Base-by-base conservation (phyloP, 2,329 filamentous ascomycete species). In the Orbilia blumenaviensis region DNA sequence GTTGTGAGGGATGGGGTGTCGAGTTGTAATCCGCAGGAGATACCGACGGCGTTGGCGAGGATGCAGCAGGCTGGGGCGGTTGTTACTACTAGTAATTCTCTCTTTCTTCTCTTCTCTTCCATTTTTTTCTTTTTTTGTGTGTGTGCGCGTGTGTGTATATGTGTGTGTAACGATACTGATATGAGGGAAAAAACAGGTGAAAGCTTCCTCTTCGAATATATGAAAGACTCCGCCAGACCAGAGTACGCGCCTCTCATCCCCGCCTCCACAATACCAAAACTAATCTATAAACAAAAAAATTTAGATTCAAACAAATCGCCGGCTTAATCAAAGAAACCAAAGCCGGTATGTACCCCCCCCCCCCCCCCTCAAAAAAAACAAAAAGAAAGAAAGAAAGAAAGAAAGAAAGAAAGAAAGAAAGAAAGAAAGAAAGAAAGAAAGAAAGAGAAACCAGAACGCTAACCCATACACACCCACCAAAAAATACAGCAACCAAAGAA, bases 1-100 rank as follows among this genome's bases (percentile, higher is more conserved):
- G 85, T 98, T 41, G 86, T 97, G 32, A 92, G 93, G 62, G 94
- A 98, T 83, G 94, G 89, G 32, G 94, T 98, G 44, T 94, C 91
- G 81, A 94, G 91, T 84, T 93, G 92, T 82, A 96, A 97, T 84
- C 84, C 85, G 16, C 89, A 92, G 81, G 94, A 98, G 84, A 87
- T 96, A 6, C 87, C 87, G 0, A 84, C 98, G 78, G 94, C 94
- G 52, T 84, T 98, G 74, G 90, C 88, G 21, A 84, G 94, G 77
- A 82, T 98, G 84, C 86, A 92, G 79, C 86, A 87, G 79, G 93
- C 91, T 79, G 94, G 94, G 0, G 92, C 90, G 36, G 84, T 88
- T 5, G 89, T 98, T 32, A 97, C 93, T 16, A 93, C 90, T 23
- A 95, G 92, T 83, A 94, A n/a, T n/a, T n/a, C n/a, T 98, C 88